phyloP scores from a whole-genome alignment of 139 green algal species.

The Closterium sp. region DNA sequence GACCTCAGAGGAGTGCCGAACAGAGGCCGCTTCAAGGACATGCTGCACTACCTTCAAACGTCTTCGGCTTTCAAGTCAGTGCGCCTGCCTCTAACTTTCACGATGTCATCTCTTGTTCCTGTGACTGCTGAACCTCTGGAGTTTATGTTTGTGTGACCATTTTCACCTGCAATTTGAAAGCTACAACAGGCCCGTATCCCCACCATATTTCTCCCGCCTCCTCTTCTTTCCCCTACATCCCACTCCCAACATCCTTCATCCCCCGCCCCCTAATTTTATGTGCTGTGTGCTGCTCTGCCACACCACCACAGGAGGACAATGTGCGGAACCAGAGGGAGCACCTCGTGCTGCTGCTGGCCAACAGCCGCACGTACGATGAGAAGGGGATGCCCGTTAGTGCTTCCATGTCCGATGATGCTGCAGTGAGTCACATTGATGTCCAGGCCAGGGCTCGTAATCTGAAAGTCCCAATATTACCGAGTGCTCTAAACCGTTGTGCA shows the following conservation, averaged over 20 bases:
- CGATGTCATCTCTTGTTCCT: neutral
- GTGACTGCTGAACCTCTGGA: too few species aligned
- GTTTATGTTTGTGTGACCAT: too few species aligned
- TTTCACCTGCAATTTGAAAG: too few species aligned
- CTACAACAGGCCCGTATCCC: too few species aligned
- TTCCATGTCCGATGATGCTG: neutral
- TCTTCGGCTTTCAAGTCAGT: constrained; percentile 31
- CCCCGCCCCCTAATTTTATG: neutral
- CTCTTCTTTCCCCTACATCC: neutral
- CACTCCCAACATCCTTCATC: neutral
- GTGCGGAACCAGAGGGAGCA: constrained; percentile 53
- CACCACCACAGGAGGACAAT: constrained; percentile 41
- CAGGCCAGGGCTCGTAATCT: neutral
- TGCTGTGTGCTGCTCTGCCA: neutral
- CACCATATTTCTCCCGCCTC: neutral
- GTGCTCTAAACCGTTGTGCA: neutral
- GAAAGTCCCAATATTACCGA: neutral
- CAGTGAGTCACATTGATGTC: neutral
- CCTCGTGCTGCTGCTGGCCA: constrained; percentile 45
- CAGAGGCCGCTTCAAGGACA: constrained; percentile 6
- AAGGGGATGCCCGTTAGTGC: neutral
- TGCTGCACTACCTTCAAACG: constrained; percentile 14
- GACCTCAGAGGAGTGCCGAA: neutral
- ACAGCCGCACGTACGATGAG: constrained; percentile 12
- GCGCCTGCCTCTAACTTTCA: neutral